Conservation (phyloP, 768 basidiomycete genomes). For the Pilatotrama ljubarskyi region DNA sequence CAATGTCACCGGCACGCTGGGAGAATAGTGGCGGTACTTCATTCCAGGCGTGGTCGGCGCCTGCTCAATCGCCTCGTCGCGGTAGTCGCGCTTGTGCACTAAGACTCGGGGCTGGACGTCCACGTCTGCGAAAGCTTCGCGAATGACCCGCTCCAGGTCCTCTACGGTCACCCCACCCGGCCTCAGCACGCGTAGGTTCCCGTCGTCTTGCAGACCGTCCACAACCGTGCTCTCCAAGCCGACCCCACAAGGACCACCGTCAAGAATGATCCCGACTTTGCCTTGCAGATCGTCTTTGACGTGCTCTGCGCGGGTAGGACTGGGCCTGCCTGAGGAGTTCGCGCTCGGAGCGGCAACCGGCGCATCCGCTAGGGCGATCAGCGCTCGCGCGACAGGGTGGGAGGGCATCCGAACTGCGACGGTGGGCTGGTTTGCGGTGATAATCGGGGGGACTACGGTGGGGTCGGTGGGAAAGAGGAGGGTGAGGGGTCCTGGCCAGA, state of each 20-base stretch:
- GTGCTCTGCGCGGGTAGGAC: conserved; percentile 87
- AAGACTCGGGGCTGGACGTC: conserved; percentile 56
- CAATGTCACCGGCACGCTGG: conserved; percentile 81
- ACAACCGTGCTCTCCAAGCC: conserved; percentile 97
- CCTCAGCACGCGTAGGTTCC: conserved; percentile 76
- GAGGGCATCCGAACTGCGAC: conserved; percentile 94
- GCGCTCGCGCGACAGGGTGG: conserved; percentile 87
- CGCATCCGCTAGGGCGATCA: conserved; percentile 71
- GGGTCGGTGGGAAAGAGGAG: conserved; percentile 82
- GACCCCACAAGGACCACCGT: conserved; percentile 89
- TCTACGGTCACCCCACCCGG: conserved; percentile 94
- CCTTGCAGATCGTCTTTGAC: conserved; percentile 77
- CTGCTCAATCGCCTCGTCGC: conserved; percentile 64
- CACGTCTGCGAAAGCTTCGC: conserved; percentile 37
- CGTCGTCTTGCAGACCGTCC: conserved; percentile 78
- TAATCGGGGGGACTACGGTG: conserved; percentile 61
- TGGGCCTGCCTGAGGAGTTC: conserved; percentile 91
- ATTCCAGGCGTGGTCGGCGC: conserved; percentile 96
- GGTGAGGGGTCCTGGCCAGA: conserved; percentile 96
- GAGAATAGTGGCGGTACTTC: conserved; percentile 99
- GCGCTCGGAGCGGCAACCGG: conserved; percentile 96
- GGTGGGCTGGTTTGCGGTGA: conserved; percentile 77
- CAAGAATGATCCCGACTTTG: conserved; percentile 76
- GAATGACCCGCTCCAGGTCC: conserved; percentile 66
- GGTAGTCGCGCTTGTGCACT: conserved; percentile 79